A percentile compares a stretch with the other conserved stretches of the same genome.
Conservation (phyloP, 2,329 filamentous ascomycete species). For the Beauveria varroae region DNA sequence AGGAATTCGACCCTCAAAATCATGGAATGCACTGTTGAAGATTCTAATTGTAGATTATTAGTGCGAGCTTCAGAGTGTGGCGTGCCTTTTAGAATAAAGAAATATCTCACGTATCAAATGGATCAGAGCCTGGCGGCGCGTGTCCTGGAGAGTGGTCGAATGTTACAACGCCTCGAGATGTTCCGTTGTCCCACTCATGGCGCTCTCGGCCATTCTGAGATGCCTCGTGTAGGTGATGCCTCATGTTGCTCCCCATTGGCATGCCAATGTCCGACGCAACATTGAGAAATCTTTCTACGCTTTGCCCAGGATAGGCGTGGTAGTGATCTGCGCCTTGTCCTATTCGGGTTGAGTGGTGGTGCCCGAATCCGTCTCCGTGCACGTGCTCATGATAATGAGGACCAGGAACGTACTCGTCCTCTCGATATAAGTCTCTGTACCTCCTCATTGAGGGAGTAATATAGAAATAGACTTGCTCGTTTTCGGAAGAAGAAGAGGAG, state of each 20-base stretch:
- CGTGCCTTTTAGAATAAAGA: neutral
- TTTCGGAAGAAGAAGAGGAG: no score
- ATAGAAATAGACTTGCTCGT: no score
- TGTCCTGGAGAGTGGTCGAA: conserved; percentile 31
- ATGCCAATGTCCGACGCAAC: conserved; percentile 34
- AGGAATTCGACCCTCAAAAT: conserved; percentile 4
- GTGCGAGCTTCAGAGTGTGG: neutral
- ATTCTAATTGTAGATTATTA: neutral
- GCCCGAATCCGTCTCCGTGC: conserved; percentile 35
- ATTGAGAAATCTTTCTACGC: conserved; percentile 35
- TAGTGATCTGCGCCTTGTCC: conserved; percentile 21
- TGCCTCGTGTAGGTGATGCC: neutral
- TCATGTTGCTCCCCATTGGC: neutral
- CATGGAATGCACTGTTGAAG: neutral
- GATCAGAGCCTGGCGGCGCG: conserved; percentile 22
- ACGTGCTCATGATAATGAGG: conserved; percentile 50
- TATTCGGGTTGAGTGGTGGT: conserved; percentile 28
- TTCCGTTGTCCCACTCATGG: conserved; percentile 30
- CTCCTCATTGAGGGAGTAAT: no score
- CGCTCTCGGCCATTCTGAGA: conserved; percentile 8
- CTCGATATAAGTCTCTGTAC: conserved; percentile 14
- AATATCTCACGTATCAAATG: conserved; percentile 41
- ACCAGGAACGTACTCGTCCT: conserved; percentile 40
- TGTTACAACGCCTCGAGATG: conserved; percentile 41
- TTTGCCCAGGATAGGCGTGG: conserved; percentile 28